Evolutionary conservation across 306 rosid genomes (phyloP).

Genomic region (Leucaena leucocephala): DNA sequence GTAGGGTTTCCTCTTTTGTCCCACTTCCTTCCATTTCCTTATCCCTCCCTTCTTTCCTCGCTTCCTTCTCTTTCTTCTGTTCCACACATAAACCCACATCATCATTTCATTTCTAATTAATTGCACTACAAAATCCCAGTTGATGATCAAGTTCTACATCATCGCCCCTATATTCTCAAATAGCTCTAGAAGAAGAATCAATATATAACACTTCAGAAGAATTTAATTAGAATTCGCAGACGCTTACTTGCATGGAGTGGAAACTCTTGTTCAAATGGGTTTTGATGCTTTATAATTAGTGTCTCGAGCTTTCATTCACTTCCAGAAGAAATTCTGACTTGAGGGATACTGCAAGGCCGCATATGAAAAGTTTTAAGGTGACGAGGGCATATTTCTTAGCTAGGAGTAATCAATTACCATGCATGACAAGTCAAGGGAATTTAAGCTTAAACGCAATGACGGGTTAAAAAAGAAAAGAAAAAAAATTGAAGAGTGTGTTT

Average conservation of each 20-base stretch:
- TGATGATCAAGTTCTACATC: background rate
- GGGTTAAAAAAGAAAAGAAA: too few relatives aligned
- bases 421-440: conserved; percentile 58
- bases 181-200: conserved; percentile 27
- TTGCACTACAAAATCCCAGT: background rate
- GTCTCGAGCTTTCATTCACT: conserved; percentile 31
- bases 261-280: conserved; percentile 40
- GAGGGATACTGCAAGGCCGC: conserved; percentile 40
- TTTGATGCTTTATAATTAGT: conserved; percentile 38
- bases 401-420: conserved; percentile 46
- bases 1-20: conserved; percentile 65
- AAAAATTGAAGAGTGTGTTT: conserved; percentile 44
- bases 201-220: conserved; percentile 3
- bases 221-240: background rate
- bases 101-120: background rate
- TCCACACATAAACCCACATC: conserved; percentile 36
- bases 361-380: conserved; percentile 17
- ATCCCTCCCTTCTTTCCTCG: conserved; percentile 40
- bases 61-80: conserved; percentile 50
- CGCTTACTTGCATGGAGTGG: conserved; percentile 63
- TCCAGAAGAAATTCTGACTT: conserved; percentile 46
- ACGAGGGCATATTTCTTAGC: conserved; percentile 18
- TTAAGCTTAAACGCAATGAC: conserved; percentile 42
- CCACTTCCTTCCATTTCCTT: conserved; percentile 50
- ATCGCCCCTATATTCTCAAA: conserved; percentile 8